These are phyloP conservation scores for Cymbopogon citratus DNA, from an alignment of 176 grass and related monocot genomes.

Conservation along the genomic window DNA sequence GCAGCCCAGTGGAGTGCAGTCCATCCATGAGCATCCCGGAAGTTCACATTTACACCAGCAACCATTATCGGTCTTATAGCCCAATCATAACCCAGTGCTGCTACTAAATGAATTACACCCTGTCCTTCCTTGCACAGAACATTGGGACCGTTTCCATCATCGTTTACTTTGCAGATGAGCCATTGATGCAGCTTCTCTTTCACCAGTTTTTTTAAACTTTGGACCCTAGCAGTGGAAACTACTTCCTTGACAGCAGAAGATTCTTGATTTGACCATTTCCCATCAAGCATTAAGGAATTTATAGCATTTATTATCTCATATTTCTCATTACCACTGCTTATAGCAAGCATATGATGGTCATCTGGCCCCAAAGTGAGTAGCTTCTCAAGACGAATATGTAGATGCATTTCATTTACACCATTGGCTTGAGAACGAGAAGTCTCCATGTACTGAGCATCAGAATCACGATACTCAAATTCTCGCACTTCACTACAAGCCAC, in stretches of 20 bases:
- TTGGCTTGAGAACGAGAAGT: slow-evolving; percentile 19
- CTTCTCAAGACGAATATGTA: slow-evolving; percentile 75
- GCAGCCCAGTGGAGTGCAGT: slow-evolving; percentile 93
- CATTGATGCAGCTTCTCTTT: slow-evolving; percentile 79
- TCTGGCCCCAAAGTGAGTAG: slow-evolving; percentile 50
- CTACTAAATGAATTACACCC: slow-evolving; percentile 80
- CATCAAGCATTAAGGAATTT: slow-evolving; percentile 52
- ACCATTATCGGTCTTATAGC: slow-evolving; percentile 60
- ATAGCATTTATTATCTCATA: slow-evolving; percentile 45
- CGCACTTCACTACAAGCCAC: slow-evolving; percentile 81
- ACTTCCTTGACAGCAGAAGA: slow-evolving; percentile 12
- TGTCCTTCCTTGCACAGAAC: slow-evolving; percentile 73
- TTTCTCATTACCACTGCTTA: slow-evolving; percentile 30
- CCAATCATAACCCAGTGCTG: slow-evolving; percentile 76
- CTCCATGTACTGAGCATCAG: slow-evolving; percentile 41
- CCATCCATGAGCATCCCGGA: slow-evolving; percentile 80
- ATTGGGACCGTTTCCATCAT: slow-evolving; percentile 72
- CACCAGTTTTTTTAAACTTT: slow-evolving; percentile 55
- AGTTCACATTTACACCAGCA: slow-evolving; percentile 84
- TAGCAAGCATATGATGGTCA: slow-evolving; percentile 28
- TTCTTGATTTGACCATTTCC: slow-evolving; percentile 38
- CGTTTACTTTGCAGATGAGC: slow-evolving; percentile 62
- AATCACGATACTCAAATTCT: slow-evolving; percentile 65
- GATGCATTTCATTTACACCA: slow-evolving; percentile 67
- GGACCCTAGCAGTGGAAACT: slow-evolving; percentile 33